Conservation (phyloP, 2,329 filamentous ascomycete species). For the Fusarium papillatum region DNA sequence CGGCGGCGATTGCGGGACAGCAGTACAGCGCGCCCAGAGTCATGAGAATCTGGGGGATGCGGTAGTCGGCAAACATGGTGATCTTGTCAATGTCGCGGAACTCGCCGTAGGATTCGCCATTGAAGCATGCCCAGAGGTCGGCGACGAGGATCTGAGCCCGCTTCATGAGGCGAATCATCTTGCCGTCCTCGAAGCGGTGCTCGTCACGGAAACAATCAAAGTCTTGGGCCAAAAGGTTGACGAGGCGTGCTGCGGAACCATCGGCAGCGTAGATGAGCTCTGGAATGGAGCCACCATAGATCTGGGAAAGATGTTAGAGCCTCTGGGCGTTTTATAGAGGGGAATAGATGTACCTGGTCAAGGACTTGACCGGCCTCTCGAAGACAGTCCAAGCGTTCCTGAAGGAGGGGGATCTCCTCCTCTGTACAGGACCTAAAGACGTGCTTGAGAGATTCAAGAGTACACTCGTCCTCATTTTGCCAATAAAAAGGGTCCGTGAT, state of each 20-base stretch:
- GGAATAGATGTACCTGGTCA: conserved; percentile 71
- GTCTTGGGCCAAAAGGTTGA: conserved; percentile 86
- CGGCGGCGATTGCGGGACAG: conserved; percentile 81
- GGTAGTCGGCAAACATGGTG: conserved; percentile 99
- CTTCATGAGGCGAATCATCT: conserved; percentile 86
- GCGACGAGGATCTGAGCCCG: conserved; percentile 96
- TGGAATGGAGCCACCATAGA: conserved; percentile 81
- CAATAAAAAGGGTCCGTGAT: conserved; percentile 93
- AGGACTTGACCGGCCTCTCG: conserved; percentile 87
- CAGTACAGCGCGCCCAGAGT: conserved; percentile 87
- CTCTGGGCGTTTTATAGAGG: too few relatives aligned
- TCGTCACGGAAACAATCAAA: conserved; percentile 92
- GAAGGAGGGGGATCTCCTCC: conserved; percentile 88
- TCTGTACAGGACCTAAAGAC: conserved; percentile 90
- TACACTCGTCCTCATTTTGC: conserved; percentile 82
- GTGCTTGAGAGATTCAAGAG: conserved; percentile 78
- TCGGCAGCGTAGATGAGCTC: conserved; percentile 82
- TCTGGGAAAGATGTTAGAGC: conserved; percentile 57
- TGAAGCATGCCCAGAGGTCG: conserved; percentile 96
- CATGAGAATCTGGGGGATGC: conserved; percentile 93
- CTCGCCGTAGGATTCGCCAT: conserved; percentile 81
- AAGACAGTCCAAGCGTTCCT: conserved; percentile 83
- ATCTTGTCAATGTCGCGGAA: conserved; percentile 95
- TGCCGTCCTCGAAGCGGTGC: conserved; percentile 78
- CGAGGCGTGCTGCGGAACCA: conserved; percentile 84